Evolutionary conservation across 2,329 filamentous ascomycete species (phyloP).

Genomic region (Xylariaceae sp.): DNA sequence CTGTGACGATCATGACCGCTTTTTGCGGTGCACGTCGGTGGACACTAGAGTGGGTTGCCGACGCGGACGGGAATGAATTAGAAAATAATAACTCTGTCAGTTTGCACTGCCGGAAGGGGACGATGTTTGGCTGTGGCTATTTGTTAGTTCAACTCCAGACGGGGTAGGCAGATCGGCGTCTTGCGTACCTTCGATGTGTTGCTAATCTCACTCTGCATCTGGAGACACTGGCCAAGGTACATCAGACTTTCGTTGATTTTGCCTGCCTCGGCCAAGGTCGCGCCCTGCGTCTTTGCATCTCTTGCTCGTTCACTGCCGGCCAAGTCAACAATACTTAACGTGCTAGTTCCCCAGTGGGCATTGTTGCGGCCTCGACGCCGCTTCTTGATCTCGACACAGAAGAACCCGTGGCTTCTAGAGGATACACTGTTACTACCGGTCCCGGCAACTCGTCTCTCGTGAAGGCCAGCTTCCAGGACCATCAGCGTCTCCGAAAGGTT

Average conservation of each 20-base stretch:
- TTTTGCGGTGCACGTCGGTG: slow-evolving; percentile 73
- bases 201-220: slow-evolving; percentile 85
- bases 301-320: slow-evolving; percentile 92
- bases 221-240: slow-evolving; percentile 96
- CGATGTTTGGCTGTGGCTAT: slow-evolving; percentile 65
- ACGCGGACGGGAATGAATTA: slow-evolving; percentile 76
- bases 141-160: slow-evolving; percentile 4
- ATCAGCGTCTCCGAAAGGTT: slow-evolving; percentile 82
- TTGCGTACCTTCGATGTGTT: slow-evolving; percentile 69
- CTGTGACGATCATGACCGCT: slow-evolving; percentile 94
- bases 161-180: neutral
- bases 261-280: slow-evolving; percentile 90
- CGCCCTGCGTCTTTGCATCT: slow-evolving; percentile 90
- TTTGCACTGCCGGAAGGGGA: slow-evolving; percentile 83
- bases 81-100: slow-evolving; percentile 83
- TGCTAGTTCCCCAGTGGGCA: slow-evolving; percentile 72
- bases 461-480: slow-evolving; percentile 85
- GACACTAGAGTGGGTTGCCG: slow-evolving; percentile 46
- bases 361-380: slow-evolving; percentile 54
- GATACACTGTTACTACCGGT: slow-evolving; percentile 93
- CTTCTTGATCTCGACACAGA: slow-evolving; percentile 94
- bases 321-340: slow-evolving; percentile 86
- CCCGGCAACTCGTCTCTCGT: slow-evolving; percentile 83
- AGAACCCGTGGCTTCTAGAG: slow-evolving; percentile 93
- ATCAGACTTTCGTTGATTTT: slow-evolving; percentile 99